Conservation (phyloP, 805 yeast species). For the Monosporozyma unispora region DNA sequence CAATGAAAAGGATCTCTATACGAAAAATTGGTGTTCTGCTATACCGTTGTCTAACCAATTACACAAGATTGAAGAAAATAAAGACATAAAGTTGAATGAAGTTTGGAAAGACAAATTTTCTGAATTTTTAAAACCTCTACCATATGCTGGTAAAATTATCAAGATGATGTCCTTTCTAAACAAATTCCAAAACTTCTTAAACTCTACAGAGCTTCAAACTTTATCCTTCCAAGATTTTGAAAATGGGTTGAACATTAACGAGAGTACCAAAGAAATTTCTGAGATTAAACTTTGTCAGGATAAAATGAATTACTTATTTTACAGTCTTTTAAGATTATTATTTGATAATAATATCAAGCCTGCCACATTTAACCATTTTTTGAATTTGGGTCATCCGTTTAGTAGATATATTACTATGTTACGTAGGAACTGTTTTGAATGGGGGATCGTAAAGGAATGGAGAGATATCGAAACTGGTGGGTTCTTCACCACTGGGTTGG, state of each 20-base stretch:
- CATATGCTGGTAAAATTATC: constrained; percentile 25
- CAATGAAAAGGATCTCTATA: constrained; percentile 5
- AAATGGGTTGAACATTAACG: constrained; percentile 20
- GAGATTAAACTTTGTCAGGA: constrained; percentile 19
- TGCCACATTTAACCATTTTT: constrained; percentile 11
- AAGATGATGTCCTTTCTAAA: constrained; percentile 25
- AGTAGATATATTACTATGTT: constrained; percentile 16
- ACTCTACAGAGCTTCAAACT: constrained; percentile 13
- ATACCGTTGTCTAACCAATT: constrained; percentile 11
- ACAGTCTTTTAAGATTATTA: constrained; percentile 18
- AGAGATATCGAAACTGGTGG: constrained; percentile 20
- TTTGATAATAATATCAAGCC: constrained; percentile 9
- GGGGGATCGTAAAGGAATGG: constrained; percentile 30
- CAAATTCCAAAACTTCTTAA: constrained; percentile 21
- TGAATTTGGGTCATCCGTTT: constrained; percentile 15
- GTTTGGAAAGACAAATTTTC: background rate
- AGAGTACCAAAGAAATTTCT: constrained; percentile 14
- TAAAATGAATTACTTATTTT: constrained; percentile 22
- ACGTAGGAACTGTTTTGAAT: constrained; percentile 15
- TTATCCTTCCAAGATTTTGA: constrained; percentile 28
- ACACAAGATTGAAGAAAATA: background rate
- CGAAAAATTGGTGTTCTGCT: constrained; percentile 23
- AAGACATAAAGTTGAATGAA: background rate
- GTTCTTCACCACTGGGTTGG: constrained; percentile 15
- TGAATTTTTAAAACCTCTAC: constrained; percentile 11